Evolutionary conservation across 495 filamentous ascomycete species (phyloP).

Genomic region (Trichoderma orchidacearum): DNA sequence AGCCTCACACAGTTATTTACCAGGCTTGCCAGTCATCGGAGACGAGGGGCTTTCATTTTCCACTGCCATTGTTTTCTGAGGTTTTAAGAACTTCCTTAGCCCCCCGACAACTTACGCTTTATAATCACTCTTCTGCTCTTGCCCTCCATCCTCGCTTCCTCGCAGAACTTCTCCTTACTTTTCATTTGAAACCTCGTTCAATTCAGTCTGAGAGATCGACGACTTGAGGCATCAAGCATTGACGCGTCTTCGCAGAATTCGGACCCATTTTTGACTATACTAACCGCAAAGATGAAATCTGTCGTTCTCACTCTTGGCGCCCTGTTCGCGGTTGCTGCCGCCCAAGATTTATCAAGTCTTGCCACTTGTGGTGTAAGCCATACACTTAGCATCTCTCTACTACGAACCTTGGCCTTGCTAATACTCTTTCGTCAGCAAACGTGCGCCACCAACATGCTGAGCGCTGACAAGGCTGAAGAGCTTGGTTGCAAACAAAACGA

Average conservation of each 20-base stretch:
- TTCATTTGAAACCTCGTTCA: too few relatives aligned
- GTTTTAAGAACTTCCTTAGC: not conserved
- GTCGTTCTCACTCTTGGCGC: not conserved
- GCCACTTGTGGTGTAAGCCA: not conserved
- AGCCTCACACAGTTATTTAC: not conserved
- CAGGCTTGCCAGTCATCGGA: not conserved
- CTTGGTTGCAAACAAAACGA: conserved; percentile 48
- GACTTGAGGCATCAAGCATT: too few relatives aligned
- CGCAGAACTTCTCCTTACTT: not conserved
- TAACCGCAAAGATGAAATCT: conserved; percentile 1
- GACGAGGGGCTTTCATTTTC: not conserved
- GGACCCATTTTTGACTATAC: not conserved
- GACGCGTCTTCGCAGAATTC: too few relatives aligned
- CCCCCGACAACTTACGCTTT: too few relatives aligned
- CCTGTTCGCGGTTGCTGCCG: not conserved
- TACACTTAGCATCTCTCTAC: not conserved
- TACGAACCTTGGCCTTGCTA: not conserved
- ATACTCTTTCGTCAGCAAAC: conserved; percentile 34
- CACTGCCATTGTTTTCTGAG: not conserved
- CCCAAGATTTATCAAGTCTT: not conserved
- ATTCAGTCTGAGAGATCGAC: too few relatives aligned
- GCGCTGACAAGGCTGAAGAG: conserved; percentile 28
- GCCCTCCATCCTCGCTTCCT: not conserved
- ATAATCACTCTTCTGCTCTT: not conserved
- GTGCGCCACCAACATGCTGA: conserved; percentile 63